Conservation (phyloP, 306 rosid species). For the Lathyrus tuberosus region DNA sequence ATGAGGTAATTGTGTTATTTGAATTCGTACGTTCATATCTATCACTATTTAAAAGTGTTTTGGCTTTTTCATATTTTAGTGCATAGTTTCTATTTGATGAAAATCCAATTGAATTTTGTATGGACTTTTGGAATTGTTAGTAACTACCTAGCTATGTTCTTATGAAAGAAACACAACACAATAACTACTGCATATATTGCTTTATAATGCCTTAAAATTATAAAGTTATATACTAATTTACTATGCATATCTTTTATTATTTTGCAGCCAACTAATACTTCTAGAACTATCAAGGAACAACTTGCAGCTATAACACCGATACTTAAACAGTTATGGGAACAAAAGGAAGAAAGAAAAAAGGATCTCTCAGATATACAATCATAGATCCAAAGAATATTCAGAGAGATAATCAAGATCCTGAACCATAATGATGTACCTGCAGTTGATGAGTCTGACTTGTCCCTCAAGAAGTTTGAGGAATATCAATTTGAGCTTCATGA, state of each 20-base stretch:
- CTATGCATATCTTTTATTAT: not conserved
- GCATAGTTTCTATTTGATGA: too few species aligned
- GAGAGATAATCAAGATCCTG: too few species aligned
- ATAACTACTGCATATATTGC: not conserved
- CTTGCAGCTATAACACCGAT: conserved; percentile 86
- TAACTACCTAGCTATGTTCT: conserved; percentile 27
- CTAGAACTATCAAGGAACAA: conserved; percentile 55
- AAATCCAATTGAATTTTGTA: too few species aligned
- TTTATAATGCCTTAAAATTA: conserved; percentile 12
- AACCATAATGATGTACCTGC: too few species aligned
- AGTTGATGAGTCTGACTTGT: too few species aligned
- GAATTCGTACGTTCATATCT: too few species aligned
- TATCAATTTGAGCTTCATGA: too few species aligned
- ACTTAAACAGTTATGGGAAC: conserved; percentile 83
- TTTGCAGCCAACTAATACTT: conserved; percentile 47
- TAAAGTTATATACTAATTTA: conserved; percentile 32
- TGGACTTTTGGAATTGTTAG: conserved; percentile 55
- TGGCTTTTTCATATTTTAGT: too few species aligned
- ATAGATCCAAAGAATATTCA: too few species aligned
- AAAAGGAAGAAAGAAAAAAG: conserved; percentile 86
- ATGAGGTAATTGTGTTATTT: too few species aligned
- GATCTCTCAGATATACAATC: conserved; percentile 88
- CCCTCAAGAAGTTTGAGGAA: too few species aligned
- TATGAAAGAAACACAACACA: not conserved
- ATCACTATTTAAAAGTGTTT: too few species aligned